Base-by-base conservation (phyloP, 768 basidiomycete species). In the Phanerochaete carnosa region DNA sequence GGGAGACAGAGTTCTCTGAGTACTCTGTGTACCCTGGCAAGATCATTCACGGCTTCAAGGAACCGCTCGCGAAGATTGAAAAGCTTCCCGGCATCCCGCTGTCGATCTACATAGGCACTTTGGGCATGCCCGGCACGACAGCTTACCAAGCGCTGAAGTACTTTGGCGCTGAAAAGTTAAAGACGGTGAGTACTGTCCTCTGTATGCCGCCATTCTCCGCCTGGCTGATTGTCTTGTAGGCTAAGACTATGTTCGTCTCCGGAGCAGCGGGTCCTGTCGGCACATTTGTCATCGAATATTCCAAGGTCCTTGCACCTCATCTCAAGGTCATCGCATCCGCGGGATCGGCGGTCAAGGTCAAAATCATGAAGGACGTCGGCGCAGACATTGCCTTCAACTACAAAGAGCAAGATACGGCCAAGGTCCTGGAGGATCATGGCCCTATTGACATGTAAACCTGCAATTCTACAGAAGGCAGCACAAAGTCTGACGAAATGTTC, bases 361-460 rank as follows among this genome's bases (percentile, higher is more conserved):
- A 76, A 7, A 86, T 79, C 65, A 50, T 87, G 73, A 78, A 79
- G 55, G 75, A 76, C 2, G 66, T 86, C 8, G 88, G 86, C 0
- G 80, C 81, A 0, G 86, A 89, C 61, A 78, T 85, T 1, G 83
- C 79, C 0, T 88, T 88, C 74, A 88, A 89, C 66, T 89, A 87
- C 72, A 87, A 90, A 75, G 86, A 78, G 0, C 76, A 76, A 0
- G 73, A 75, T 43, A 82, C 80, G 0, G 66, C 65, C 0, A 80
- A 84, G 12, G 73, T 86, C 1, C 69, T 90, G 49, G 65, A 66
- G 55, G 76, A 77, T 59, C 77, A 88, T 59, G 85, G 86, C 0
- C 81, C 79, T 0, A 74, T 86, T 39, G 76, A 85, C 64, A 70
- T 84, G 72, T 82, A 71, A 33, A 57, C 59, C 9, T 32, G 45